Evolutionary conservation across 2,329 filamentous ascomycete genomes (phyloP).

Genomic region (Lojkania enalia): DNA sequence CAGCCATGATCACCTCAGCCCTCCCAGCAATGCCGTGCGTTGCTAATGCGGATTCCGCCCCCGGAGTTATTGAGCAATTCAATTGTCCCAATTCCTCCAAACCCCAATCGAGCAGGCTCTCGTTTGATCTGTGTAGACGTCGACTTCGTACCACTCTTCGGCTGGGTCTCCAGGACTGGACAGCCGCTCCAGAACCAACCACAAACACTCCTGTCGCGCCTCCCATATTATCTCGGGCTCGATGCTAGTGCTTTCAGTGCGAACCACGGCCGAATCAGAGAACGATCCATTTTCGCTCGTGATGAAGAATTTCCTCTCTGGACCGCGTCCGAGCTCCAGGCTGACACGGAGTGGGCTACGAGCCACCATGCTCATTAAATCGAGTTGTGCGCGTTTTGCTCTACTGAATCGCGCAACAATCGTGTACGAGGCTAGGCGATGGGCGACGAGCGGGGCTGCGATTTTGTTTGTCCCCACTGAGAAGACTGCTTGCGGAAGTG

Average conservation of each 20-base stretch:
- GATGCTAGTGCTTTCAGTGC: slow-evolving; percentile 75
- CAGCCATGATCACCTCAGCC: too few species aligned
- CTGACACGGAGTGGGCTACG: slow-evolving; percentile 66
- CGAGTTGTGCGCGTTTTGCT: slow-evolving; percentile 31
- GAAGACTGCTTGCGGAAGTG: slow-evolving; percentile 59
- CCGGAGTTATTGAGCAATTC: slow-evolving; percentile 13
- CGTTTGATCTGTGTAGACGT: slow-evolving; percentile 51
- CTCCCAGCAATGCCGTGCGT: too few species aligned
- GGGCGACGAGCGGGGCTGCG: slow-evolving; percentile 54
- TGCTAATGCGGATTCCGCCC: too few species aligned
- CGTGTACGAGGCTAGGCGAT: slow-evolving; percentile 64
- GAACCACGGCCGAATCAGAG: slow-evolving; percentile 66
- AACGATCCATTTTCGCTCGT: slow-evolving; percentile 74
- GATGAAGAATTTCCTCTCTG: slow-evolving; percentile 66
- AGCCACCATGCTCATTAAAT: slow-evolving; percentile 31
- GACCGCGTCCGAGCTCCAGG: slow-evolving; percentile 72
- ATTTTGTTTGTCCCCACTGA: slow-evolving; percentile 56
- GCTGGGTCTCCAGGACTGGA: slow-evolving; percentile 57
- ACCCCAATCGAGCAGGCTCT: slow-evolving; percentile 50
- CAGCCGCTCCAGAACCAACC: slow-evolving; percentile 81
- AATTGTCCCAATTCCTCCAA: slow-evolving; percentile 51
- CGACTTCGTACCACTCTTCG: slow-evolving; percentile 56
- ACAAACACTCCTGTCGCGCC: slow-evolving; percentile 61
- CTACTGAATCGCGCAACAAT: slow-evolving; percentile 56
- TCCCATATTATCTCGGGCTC: slow-evolving; percentile 57